phyloP scores from a whole-genome alignment of 768 basidiomycete species.

The Hygrocybe punicea region DNA sequence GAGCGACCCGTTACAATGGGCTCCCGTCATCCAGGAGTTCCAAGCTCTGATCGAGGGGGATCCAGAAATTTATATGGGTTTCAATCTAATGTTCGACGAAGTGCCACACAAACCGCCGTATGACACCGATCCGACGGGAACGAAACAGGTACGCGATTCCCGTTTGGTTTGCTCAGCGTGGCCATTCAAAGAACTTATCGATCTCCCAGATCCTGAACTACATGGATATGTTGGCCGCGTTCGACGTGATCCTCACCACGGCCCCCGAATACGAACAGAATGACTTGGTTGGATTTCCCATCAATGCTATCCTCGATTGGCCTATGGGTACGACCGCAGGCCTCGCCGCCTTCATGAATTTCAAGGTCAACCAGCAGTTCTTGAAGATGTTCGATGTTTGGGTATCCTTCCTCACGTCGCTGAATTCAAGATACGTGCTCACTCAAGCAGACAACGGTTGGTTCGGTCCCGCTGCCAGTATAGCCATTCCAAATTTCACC shows the following conservation, averaged over 20 bases:
- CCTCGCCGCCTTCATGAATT: slow-evolving; percentile 35
- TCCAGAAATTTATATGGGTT: slow-evolving; percentile 28
- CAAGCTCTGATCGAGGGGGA: slow-evolving; percentile 28
- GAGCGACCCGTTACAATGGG: background rate
- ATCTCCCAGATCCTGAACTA: slow-evolving; percentile 38
- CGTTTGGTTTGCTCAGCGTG: background rate
- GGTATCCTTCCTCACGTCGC: slow-evolving; percentile 44
- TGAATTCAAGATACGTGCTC: slow-evolving; percentile 44
- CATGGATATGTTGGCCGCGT: slow-evolving; percentile 36
- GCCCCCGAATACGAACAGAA: slow-evolving; percentile 41
- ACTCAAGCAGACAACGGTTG: slow-evolving; percentile 41
- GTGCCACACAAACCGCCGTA: slow-evolving; percentile 9
- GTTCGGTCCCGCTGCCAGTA: slow-evolving; percentile 34
- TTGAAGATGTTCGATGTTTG: slow-evolving; percentile 51
- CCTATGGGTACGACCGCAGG: slow-evolving; percentile 37
- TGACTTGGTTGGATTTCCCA: slow-evolving; percentile 45
- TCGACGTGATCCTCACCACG: slow-evolving; percentile 43
- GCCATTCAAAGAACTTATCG: background rate
- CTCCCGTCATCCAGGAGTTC: slow-evolving; percentile 27
- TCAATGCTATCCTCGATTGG: slow-evolving; percentile 45
- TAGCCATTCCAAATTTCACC: slow-evolving; percentile 28
- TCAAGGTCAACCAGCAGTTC: slow-evolving; percentile 44
- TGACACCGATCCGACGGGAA: slow-evolving; percentile 13
- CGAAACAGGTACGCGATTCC: slow-evolving; percentile 10
- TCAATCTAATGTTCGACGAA: slow-evolving; percentile 34